Conservation (phyloP, 148 eudicot genomes). For the Fallopia convolvulus region DNA sequence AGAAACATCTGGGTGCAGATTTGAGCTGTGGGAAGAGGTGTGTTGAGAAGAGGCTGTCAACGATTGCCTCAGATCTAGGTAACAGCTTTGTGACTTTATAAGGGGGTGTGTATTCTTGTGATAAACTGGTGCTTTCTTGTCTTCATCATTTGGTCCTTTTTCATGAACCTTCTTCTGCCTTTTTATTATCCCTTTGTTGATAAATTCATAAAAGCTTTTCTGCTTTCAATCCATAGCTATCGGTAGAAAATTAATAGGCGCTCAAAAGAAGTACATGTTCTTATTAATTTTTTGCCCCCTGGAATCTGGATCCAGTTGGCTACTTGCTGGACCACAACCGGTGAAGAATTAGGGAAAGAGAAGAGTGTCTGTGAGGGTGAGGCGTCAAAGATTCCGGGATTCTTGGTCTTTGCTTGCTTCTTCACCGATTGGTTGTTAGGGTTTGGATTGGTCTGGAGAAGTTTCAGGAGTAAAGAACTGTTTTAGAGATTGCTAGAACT, state of each 20-base stretch:
- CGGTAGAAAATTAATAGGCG: not conserved
- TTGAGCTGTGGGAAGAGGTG: not conserved
- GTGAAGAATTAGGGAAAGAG: not conserved
- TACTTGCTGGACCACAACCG: not conserved
- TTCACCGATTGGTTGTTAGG: not conserved
- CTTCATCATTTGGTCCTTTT: slow-evolving; percentile 13
- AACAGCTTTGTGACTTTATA: slow-evolving; percentile 16
- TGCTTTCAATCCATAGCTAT: slow-evolving; percentile 1
- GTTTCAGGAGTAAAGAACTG: not conserved
- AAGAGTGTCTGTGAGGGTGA: not conserved
- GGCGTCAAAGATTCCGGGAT: slow-evolving; percentile 2
- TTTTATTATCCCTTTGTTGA: slow-evolving; percentile 7
- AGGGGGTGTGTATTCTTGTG: slow-evolving; percentile 11
- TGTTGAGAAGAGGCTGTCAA: slow-evolving; percentile 9
- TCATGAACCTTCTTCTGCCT: slow-evolving; percentile 13
- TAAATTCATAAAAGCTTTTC: slow-evolving; percentile 1
- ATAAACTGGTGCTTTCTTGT: slow-evolving; percentile 5
- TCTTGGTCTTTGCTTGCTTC: not conserved
- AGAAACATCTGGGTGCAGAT: slow-evolving; percentile 10
- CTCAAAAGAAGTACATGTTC: slow-evolving; percentile 7
- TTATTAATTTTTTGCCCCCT: slow-evolving; percentile 4
- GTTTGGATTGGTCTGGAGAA: not conserved
- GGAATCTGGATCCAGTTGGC: slow-evolving; percentile 11
- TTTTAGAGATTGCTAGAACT: slow-evolving; percentile 3
- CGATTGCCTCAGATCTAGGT: slow-evolving; percentile 15